Evolutionary conservation across 257 asterid species (phyloP), one percentile per base, ranked within the genome.

Genomic region (Datura wrightii): DNA sequence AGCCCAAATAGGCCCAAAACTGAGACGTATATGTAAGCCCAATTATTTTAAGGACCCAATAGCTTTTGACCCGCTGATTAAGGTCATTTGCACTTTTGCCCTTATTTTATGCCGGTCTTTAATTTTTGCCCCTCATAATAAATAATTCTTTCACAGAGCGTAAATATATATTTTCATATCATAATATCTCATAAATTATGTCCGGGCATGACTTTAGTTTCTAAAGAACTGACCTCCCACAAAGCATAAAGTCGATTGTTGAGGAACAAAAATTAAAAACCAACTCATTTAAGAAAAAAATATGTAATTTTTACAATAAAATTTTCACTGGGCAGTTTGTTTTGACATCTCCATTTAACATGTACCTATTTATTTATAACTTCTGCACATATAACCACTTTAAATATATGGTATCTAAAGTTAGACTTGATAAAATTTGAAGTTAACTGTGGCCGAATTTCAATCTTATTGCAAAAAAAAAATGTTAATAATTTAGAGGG

Each of bases 361-460:
- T 24, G 8, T 62, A 62, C 2, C 16, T 10, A 60, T 60, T 0
- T 60, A 24, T 9, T 19, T 60, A 19, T 1, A n/a, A 3, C 0
- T 10, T 24, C 13, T 54, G 2, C 5, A 10, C 0, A 62, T 24
- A 62, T 62, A 24, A 31, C 0, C 4, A 24, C 41, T 31, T 31
- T 0, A 5, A 0, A 62, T 62, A 1, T 0, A 0, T 2, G 1
- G 10, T 31, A 41, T 62, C 18, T 24, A 41, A 24, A 10, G 0
- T 1, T 62, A 62, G 6, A 11, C 0, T 62, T 24, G 16, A 10
- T 11, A 5, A 24, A 62, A 1, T 10, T 10, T 10, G 15, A 31
- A 24, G 41, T 62, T 3, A 62, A 10, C 10, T 10, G 10, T 10
- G 8, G 1, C 8, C 10, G 34, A 62, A 62, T 8, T 62, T 62